Conservation (phyloP, 192 early-diverging fungal genomes). For the Allomyces macrogynus region DNA sequence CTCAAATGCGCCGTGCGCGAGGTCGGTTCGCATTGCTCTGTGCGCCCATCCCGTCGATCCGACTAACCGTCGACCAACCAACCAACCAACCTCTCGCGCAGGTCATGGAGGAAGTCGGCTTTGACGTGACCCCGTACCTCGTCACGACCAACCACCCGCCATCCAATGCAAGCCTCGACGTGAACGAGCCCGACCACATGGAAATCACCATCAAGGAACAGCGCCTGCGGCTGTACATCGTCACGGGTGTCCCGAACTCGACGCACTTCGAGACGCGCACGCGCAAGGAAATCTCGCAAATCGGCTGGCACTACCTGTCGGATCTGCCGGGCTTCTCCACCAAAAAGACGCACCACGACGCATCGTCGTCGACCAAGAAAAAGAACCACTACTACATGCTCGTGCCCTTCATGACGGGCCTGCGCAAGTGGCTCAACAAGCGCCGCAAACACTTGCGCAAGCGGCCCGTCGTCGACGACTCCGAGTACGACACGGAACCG, state of each 20-base stretch:
- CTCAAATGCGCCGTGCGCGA: constrained; percentile 76
- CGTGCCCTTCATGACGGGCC: constrained; percentile 44
- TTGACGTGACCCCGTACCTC: constrained; percentile 45
- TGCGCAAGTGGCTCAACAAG: neutral
- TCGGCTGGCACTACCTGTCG: constrained; percentile 43
- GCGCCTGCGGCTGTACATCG: constrained; percentile 73
- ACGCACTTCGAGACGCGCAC: constrained; percentile 64
- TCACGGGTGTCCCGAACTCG: constrained; percentile 62
- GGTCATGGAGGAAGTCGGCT: constrained; percentile 89
- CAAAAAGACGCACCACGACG: constrained; percentile 3
- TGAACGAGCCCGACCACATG: constrained; percentile 59
- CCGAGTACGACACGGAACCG: neutral
- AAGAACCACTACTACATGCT: constrained; percentile 46
- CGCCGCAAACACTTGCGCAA: neutral
- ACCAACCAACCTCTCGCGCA: constrained; percentile 6
- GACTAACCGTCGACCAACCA: too few species aligned
- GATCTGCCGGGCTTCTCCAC: constrained; percentile 29
- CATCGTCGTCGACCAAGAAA: constrained; percentile 13
- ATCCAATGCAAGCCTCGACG: constrained; percentile 4
- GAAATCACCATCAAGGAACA: constrained; percentile 81
- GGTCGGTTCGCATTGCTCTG: constrained; percentile 15
- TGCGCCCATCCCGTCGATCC: too few species aligned
- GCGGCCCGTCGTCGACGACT: constrained; percentile 1
- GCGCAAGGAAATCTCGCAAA: constrained; percentile 70
- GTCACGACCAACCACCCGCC: neutral